Evolutionary conservation across 2,329 filamentous ascomycete genomes (phyloP), one percentile per base, ranked within the genome.

Genomic region (Dactylellina parvicollis): DNA sequence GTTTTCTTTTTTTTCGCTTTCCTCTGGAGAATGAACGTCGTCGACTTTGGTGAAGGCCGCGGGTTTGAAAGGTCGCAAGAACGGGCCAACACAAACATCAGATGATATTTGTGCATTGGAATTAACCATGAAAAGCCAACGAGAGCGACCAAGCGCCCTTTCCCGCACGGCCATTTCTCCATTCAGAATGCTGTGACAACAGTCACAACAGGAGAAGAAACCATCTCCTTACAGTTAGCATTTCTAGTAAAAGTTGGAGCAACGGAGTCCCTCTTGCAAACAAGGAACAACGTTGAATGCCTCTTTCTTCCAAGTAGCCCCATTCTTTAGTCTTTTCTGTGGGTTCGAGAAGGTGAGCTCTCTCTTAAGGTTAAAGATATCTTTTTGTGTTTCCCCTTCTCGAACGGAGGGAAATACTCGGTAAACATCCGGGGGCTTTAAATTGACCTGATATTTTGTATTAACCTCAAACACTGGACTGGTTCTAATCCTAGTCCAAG

Each of bases 61-160:
- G 22, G 20, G 38, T 54, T 52, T 30, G 26, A 34, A 5, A 16
- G 14, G 16, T 14, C n/a, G 42, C 14, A 24, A 12, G 54, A 46
- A 52, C 36, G n/a, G 55, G 59, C 67, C 52, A 65, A 72, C 57
- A 64, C 50, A 34, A 73, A 73, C 69, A 73, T 73, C 69, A 73
- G 69, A 73, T 66, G 69, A 73, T 66, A 60, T 65, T 65, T 46
- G n/a, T 5, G 16, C 9, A 20, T 28, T 24, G 44, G 44, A 26
- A 54, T 64, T 59, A 44, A 44, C 54, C 24, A 50, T 20, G 9
- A 36, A 47, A 26, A 59, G 52, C 62, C 50, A 66, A 57, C 61
- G 57, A 2, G 30, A 38, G 49, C 8, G n/a, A 47, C 22, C 38
- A 49, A 56, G 62, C 52, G 62, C 62, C n/a, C n/a, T 59, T 66